These are phyloP conservation scores for Neurospora crassa DNA, from an alignment of 2,329 filamentous ascomycete species.

Conservation along the genomic window DNA sequence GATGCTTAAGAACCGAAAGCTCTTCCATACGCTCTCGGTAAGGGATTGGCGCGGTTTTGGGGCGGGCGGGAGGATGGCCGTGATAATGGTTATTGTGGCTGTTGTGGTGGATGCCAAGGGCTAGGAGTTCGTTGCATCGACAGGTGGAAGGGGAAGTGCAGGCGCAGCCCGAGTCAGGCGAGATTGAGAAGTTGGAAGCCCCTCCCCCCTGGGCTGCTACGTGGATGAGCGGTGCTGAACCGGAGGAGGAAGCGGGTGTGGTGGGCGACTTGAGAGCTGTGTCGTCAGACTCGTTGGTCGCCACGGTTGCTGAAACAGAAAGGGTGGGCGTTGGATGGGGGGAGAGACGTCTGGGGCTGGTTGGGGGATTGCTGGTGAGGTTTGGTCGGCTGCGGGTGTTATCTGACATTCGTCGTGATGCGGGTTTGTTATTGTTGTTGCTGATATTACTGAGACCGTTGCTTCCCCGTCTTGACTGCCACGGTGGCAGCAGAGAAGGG, in stretches of 20 bases:
- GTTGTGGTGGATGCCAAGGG: background rate
- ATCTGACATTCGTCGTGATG: background rate
- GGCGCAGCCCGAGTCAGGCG: background rate
- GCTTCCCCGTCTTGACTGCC: background rate
- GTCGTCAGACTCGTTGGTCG: background rate
- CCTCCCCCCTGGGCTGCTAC: no score
- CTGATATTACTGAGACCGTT: background rate
- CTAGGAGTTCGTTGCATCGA: background rate
- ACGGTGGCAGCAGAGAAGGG: background rate
- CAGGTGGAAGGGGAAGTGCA: background rate
- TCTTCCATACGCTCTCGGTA: background rate
- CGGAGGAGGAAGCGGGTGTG: background rate
- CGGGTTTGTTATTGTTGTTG: background rate
- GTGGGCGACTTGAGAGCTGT: background rate
- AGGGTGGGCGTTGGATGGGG: background rate
- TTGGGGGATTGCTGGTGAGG: slow-evolving; percentile 1
- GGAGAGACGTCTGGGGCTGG: background rate
- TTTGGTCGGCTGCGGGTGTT: background rate
- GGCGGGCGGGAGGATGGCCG: background rate
- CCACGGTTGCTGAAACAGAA: background rate
- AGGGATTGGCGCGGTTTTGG: background rate
- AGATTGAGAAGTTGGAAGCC: background rate
- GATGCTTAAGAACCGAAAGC: background rate
- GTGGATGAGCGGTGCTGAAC: background rate
- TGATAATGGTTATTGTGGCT: background rate